phyloP scores from a whole-genome alignment of 352 stramenopile species.

The Phytophthora rubi region DNA sequence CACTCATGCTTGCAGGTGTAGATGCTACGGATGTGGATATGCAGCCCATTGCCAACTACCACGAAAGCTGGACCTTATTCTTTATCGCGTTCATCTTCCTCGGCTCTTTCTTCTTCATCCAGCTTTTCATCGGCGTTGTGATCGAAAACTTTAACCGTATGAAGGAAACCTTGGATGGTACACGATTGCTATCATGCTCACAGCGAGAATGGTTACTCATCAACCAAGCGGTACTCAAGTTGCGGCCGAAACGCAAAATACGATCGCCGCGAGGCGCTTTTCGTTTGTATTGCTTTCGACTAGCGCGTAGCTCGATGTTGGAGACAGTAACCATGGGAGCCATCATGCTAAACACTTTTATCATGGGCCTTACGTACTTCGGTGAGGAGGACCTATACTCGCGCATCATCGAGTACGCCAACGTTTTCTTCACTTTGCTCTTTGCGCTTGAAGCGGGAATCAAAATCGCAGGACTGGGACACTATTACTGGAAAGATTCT shows the following conservation, averaged over 20 bases:
- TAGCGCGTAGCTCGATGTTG: constrained; percentile 59
- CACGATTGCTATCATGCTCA: constrained; percentile 69
- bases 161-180: constrained; percentile 70
- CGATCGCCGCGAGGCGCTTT: constrained; percentile 45
- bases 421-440: constrained; percentile 81
- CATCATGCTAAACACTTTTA: constrained; percentile 89
- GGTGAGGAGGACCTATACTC: constrained; percentile 72
- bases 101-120: constrained; percentile 91
- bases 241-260: constrained; percentile 49
- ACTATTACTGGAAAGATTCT: constrained; percentile 75
- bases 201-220: constrained; percentile 84
- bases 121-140: constrained; percentile 93
- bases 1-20: constrained; percentile 87
- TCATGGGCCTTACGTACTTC: constrained; percentile 86
- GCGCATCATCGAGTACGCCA: constrained; percentile 65
- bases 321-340: constrained; percentile 80
- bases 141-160: constrained; percentile 92
- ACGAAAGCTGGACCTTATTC: constrained; percentile 78
- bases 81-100: constrained; percentile 91
- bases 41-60: constrained; percentile 84
- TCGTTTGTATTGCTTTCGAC: constrained; percentile 46
- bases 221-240: constrained; percentile 53
- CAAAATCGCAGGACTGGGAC: constrained; percentile 80
- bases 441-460: constrained; percentile 83
- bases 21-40: constrained; percentile 88